Evolutionary conservation across 306 rosid species (phyloP).

Genomic region (Quercus agrifolia): DNA sequence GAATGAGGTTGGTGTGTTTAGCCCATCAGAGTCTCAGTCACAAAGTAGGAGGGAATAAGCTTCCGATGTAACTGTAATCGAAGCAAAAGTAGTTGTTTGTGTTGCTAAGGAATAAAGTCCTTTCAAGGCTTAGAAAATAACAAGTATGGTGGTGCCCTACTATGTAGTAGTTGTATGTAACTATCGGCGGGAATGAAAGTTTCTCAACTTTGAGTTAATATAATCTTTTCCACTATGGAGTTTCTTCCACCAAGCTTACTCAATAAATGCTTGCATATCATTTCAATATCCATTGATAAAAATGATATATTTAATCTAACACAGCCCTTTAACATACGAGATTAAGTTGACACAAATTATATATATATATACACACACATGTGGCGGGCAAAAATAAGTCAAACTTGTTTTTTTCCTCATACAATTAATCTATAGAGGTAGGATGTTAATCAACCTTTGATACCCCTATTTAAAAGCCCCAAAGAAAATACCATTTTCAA

Average conservation of each 20-base stretch:
- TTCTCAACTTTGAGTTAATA: not conserved
- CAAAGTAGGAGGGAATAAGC: not conserved
- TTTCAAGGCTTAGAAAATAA: not conserved
- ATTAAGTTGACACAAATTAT: no score
- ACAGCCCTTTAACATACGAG: no score
- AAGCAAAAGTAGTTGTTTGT: not conserved
- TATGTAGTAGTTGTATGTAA: not conserved
- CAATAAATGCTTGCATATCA: no score
- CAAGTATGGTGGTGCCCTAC: not conserved
- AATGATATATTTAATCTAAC: no score
- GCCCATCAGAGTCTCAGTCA: conserved; percentile 17
- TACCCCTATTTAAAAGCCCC: no score
- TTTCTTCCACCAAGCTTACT: not conserved
- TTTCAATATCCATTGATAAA: no score
- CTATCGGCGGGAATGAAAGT: not conserved
- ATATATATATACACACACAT: no score
- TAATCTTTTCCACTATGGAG: not conserved
- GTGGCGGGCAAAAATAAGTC: no score
- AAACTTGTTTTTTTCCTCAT: no score
- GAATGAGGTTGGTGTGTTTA: conserved; percentile 12
- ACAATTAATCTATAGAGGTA: no score
- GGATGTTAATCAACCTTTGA: no score
- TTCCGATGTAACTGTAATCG: not conserved
- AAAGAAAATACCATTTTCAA: no score
- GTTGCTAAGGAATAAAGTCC: conserved; percentile 1